phyloP scores from a whole-genome alignment of 345 rosid species.

The Arabis alpina region DNA sequence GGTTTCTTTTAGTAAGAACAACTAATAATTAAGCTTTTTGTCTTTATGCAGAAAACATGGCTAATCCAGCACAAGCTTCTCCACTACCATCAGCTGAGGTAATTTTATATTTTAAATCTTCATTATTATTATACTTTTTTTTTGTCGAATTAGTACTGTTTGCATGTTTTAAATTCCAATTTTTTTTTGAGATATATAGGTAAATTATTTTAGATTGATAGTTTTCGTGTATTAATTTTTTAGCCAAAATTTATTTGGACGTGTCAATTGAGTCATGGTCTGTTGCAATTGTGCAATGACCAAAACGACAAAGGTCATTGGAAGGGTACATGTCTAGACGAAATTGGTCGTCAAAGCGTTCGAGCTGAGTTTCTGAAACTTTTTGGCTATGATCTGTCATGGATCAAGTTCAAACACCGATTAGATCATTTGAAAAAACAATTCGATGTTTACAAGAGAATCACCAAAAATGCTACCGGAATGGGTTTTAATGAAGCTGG shows the following conservation, averaged over 20 bases:
- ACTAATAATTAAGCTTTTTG: no score
- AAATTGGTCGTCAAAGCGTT: slow-evolving; percentile 8
- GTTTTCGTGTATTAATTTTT: neutral
- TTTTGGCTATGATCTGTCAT: neutral
- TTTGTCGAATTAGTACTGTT: no score
- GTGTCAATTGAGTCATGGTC: neutral
- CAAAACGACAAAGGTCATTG: slow-evolving; percentile 5
- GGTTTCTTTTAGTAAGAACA: no score
- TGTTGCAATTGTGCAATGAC: slow-evolving; percentile 14
- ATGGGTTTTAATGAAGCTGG: neutral
- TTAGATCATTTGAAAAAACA: slow-evolving; percentile 2
- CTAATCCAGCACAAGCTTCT: no score
- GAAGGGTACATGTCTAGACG: slow-evolving; percentile 2
- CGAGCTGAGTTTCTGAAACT: neutral
- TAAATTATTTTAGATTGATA: neutral
- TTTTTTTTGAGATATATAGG: no score
- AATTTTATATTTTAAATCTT: no score
- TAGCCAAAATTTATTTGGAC: neutral
- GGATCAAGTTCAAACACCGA: neutral
- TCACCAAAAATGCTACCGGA: neutral
- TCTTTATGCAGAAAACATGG: no score
- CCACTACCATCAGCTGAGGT: no score
- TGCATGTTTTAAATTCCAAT: no score
- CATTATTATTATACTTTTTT: no score
- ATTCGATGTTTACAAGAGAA: slow-evolving; percentile 3